Evolutionary conservation across 2,329 filamentous ascomycete species (phyloP).

Genomic region (Trichoderma sp.): DNA sequence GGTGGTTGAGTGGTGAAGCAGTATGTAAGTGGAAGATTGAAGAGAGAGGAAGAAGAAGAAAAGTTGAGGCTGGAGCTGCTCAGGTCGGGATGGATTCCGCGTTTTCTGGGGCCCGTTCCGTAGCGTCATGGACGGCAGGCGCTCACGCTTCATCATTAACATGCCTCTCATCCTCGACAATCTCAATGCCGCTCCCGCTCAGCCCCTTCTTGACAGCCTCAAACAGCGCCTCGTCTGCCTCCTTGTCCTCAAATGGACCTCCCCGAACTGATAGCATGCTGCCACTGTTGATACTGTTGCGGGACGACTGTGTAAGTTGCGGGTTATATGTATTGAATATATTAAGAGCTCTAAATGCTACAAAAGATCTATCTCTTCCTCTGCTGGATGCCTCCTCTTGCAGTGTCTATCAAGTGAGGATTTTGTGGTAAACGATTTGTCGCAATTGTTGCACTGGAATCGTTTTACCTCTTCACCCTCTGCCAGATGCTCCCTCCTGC

Average conservation of each 20-base stretch:
- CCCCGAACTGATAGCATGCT: constrained; percentile 61
- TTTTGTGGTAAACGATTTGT: too few relatives aligned
- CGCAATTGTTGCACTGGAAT: too few relatives aligned
- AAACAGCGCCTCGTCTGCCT: constrained; percentile 55
- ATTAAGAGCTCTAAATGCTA: too few relatives aligned
- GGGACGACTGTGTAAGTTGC: too few relatives aligned
- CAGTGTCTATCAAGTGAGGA: too few relatives aligned
- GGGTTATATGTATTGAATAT: too few relatives aligned
- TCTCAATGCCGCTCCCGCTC: constrained; percentile 49
- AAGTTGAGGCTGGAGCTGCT: constrained; percentile 8
- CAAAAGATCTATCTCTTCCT: too few relatives aligned
- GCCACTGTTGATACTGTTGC: too few relatives aligned
- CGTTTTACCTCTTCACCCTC: too few relatives aligned
- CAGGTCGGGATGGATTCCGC: constrained; percentile 1
- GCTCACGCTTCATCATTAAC: constrained; percentile 53
- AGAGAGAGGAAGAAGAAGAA: background rate
- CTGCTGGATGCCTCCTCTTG: too few relatives aligned
- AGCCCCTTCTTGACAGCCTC: constrained; percentile 54
- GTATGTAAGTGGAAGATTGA: background rate
- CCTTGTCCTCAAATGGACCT: constrained; percentile 54
- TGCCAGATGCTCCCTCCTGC: too few relatives aligned
- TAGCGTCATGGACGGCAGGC: background rate
- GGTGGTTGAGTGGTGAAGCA: background rate
- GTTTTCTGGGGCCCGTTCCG: background rate
- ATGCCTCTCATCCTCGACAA: constrained; percentile 53